Percentiles rank a stretch among this genome's conserved stretches.
These are phyloP conservation scores for Isatis lusitanica DNA, from an alignment of 441 rosid genomes.

Conservation along the genomic window DNA sequence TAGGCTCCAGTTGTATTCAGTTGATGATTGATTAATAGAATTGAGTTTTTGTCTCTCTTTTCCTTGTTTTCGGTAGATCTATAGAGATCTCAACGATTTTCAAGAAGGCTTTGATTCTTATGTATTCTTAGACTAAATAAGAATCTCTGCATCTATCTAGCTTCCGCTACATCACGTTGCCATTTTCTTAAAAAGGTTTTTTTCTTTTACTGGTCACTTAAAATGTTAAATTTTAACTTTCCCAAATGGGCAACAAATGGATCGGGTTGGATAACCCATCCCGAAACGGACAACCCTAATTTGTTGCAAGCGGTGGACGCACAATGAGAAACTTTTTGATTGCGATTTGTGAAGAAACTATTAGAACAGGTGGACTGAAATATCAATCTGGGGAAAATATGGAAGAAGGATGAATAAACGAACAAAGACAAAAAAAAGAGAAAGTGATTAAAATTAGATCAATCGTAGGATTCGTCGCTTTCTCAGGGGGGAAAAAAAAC, in stretches of 20 bases:
- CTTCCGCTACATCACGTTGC: background rate
- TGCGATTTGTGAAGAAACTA: background rate
- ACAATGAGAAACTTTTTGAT: background rate
- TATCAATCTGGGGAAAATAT: background rate
- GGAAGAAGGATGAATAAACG: background rate
- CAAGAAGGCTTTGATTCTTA: no score
- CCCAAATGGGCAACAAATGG: background rate
- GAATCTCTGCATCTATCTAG: no score
- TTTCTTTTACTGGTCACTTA: no score
- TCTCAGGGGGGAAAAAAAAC: background rate
- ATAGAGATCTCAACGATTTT: no score
- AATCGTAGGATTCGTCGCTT: constrained; percentile 20
- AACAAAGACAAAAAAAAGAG: background rate
- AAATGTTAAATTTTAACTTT: background rate
- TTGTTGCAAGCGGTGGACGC: no score
- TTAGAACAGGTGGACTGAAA: background rate
- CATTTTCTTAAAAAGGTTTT: background rate
- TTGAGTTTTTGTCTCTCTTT: no score
- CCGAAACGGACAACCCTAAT: background rate
- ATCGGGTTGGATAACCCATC: background rate
- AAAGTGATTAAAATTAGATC: background rate
- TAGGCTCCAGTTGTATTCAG: no score
- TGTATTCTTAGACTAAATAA: no score
- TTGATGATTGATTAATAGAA: no score
- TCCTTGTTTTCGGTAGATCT: no score